A percentile compares a stretch with the other conserved stretches of the same genome.
Evolutionary conservation across 108 stramenopile species (phyloP).

Genomic region (Cyclotella kingstonii): DNA sequence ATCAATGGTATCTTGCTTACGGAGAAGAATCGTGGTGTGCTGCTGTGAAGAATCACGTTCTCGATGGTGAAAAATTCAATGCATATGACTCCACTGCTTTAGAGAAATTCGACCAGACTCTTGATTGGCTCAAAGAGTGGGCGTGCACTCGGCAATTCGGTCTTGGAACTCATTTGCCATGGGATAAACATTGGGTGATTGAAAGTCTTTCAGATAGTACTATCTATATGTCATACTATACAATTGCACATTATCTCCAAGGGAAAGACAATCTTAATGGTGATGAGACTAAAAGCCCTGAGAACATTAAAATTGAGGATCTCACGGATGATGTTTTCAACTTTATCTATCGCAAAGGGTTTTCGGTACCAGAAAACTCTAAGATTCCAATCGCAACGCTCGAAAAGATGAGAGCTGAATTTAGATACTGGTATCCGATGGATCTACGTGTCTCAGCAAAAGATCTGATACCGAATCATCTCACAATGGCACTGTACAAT

Average conservation of each 20-base stretch:
- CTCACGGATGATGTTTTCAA: constrained; percentile 90
- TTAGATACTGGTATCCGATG: constrained; percentile 98
- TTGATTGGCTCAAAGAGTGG: constrained; percentile 98
- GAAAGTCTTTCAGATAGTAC: constrained; percentile 97
- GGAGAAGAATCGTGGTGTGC: constrained; percentile 85
- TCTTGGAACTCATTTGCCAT: constrained; percentile 93
- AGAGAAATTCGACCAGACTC: constrained; percentile 78
- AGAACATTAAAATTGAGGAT: constrained; percentile 76
- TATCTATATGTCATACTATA: constrained; percentile 99
- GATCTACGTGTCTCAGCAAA: constrained; percentile 95
- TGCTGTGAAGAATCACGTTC: constrained; percentile 83
- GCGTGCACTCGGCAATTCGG: constrained; percentile 97
- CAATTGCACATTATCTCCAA: constrained; percentile 93
- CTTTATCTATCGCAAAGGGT: constrained; percentile 88
- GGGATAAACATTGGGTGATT: constrained; percentile 97
- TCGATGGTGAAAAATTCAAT: constrained; percentile 81
- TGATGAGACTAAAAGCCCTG: constrained; percentile 66
- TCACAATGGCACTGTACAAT: constrained; percentile 98
- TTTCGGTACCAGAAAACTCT: constrained; percentile 62
- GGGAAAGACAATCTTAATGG: constrained; percentile 90
- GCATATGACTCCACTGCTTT: constrained; percentile 81
- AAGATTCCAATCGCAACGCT: constrained; percentile 73
- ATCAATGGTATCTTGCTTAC: constrained; percentile 99
- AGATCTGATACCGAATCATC: constrained; percentile 97
- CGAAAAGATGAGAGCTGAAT: constrained; percentile 82